phyloP scores from a whole-genome alignment of 148 eudicot species.

The Vaccinium corymbosum region DNA sequence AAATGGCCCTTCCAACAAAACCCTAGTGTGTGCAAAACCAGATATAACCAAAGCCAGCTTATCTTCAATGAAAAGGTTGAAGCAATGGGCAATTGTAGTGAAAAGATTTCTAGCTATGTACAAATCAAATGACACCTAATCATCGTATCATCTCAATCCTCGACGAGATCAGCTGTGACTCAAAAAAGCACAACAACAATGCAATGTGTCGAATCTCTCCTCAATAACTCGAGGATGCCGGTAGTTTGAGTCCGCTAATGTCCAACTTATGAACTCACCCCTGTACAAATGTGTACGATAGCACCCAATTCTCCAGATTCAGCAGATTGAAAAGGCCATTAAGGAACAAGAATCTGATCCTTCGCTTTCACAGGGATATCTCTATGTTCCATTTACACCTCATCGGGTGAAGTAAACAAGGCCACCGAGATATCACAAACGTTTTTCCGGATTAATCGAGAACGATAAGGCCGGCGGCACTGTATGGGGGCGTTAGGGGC shows the following conservation, averaged over 20 bases:
- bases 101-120: conserved; percentile 19
- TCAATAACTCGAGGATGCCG: neutral
- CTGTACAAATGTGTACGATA: neutral
- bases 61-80: conserved; percentile 61
- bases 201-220: neutral
- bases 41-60: conserved; percentile 19
- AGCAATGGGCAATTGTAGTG: conserved; percentile 24
- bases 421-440: conserved; percentile 45
- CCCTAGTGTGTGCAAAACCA: neutral
- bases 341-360: neutral
- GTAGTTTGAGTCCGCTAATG: neutral
- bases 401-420: conserved; percentile 36
- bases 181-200: neutral
- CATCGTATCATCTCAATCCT: conserved; percentile 2
- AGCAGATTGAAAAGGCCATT: neutral
- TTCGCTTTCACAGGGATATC: conserved; percentile 26
- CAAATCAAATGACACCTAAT: neutral
- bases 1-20: neutral
- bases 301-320: neutral
- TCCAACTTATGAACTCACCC: neutral
- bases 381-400: conserved; percentile 27
- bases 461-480: conserved; percentile 24
- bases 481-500: conserved; percentile 67
- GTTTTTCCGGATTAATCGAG: conserved; percentile 35
- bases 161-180: neutral